These are phyloP conservation scores for Dinochytrium kinnereticum DNA, from an alignment of 371 early-diverging fungal genomes.

Conservation along the genomic window DNA sequence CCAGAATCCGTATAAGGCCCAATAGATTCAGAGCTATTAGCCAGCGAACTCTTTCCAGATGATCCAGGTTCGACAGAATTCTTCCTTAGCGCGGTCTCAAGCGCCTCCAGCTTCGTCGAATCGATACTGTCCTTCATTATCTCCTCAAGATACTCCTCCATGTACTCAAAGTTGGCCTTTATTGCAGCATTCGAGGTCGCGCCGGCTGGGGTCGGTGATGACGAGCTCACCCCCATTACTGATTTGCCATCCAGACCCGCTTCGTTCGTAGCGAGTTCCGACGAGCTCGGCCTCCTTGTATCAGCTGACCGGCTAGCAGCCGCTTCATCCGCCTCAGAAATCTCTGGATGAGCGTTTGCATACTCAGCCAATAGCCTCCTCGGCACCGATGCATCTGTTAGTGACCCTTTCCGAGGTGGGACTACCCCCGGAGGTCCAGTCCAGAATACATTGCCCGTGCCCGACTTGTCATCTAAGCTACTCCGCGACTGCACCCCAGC, in stretches of 20 bases:
- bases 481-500: neutral
- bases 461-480: neutral
- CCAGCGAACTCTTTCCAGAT: neutral
- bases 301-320: neutral
- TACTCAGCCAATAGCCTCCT: conserved; percentile 9
- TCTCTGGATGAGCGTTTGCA: neutral
- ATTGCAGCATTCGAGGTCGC: conserved; percentile 14
- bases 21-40: neutral
- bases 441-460: neutral
- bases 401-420: conserved; percentile 19
- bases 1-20: conserved; percentile 17
- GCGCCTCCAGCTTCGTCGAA: conserved; percentile 23
- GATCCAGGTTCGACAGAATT: neutral
- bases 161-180: conserved; percentile 35
- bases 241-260: no score
- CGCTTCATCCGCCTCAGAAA: neutral
- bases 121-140: conserved; percentile 38
- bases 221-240: neutral
- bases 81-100: conserved; percentile 25
- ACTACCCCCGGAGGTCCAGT: conserved; percentile 12
- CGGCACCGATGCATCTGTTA: conserved; percentile 10
- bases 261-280: neutral
- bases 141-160: conserved; percentile 52
- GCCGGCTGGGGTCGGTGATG: neutral
- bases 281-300: neutral